Conservation (phyloP, 225 moss, liverwort and hornwort species). For the Pseudisothecium myosuroides region DNA sequence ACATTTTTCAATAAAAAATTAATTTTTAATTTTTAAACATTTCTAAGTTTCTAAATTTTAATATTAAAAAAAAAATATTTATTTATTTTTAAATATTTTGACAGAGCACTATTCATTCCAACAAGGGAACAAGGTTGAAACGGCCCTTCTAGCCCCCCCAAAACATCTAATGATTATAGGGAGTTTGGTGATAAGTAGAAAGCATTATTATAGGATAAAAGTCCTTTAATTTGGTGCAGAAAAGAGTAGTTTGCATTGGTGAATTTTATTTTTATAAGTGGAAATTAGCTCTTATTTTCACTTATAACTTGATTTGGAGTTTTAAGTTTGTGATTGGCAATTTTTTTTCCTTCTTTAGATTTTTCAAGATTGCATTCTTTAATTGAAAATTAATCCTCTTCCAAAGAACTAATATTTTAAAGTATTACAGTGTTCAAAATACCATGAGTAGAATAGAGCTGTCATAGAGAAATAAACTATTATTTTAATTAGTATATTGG, state of each 20-base stretch:
- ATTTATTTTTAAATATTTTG: too few relatives aligned
- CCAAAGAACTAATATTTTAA: not conserved
- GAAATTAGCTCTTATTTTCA: not conserved
- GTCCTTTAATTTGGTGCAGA: not conserved
- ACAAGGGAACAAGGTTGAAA: too few relatives aligned
- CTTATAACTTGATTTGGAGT: fast-evolving
- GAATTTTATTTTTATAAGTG: not conserved
- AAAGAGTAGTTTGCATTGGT: too few relatives aligned
- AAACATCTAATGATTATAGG: too few relatives aligned
- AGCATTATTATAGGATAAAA: not conserved
- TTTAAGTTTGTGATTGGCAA: not conserved
- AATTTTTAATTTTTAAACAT: too few relatives aligned
- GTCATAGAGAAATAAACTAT: not conserved
- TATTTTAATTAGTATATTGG: too few relatives aligned
- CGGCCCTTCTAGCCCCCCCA: too few relatives aligned
- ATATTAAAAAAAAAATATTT: too few relatives aligned
- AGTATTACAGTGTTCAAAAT: not conserved
- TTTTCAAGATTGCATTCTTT: not conserved
- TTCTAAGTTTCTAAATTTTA: too few relatives aligned
- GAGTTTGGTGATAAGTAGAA: not conserved
- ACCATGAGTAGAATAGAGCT: too few relatives aligned
- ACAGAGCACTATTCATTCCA: too few relatives aligned
- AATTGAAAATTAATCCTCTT: not conserved
- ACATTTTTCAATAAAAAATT: too few relatives aligned
- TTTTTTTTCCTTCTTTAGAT: not conserved